Evolutionary conservation across 2,329 filamentous ascomycete genomes (phyloP).

Genomic region (Diaporthe aspalathi): DNA sequence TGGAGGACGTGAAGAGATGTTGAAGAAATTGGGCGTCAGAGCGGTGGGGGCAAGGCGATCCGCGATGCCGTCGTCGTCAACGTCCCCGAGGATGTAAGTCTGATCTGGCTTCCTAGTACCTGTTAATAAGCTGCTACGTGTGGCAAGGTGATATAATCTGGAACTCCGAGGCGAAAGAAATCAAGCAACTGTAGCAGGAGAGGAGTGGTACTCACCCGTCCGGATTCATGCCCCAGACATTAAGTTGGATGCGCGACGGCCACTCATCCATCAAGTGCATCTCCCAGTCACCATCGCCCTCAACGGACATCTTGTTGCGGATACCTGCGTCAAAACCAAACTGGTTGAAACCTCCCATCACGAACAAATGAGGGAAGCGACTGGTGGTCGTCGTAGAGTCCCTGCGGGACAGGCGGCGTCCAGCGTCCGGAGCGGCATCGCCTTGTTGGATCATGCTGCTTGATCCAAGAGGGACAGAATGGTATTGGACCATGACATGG

Average conservation of each 20-base stretch:
- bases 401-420: slow-evolving; percentile 12
- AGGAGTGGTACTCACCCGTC: no score
- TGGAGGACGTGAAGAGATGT: slow-evolving; percentile 67
- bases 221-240: slow-evolving; percentile 74
- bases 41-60: slow-evolving; percentile 72
- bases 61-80: slow-evolving; percentile 69
- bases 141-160: no score
- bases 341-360: slow-evolving; percentile 71
- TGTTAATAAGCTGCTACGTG: no score
- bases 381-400: slow-evolving; percentile 45
- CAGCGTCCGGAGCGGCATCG: slow-evolving; percentile 52
- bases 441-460: slow-evolving; percentile 70
- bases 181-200: no score
- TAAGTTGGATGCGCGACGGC: slow-evolving; percentile 71
- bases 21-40: slow-evolving; percentile 65
- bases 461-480: slow-evolving; percentile 67
- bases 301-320: slow-evolving; percentile 62
- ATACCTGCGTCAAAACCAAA: slow-evolving; percentile 73
- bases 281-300: slow-evolving; percentile 63
- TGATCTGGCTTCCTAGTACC: slow-evolving; percentile 70
- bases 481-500: slow-evolving; percentile 73
- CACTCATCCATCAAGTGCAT: slow-evolving; percentile 73
- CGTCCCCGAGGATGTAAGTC: slow-evolving; percentile 69
- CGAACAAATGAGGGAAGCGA: slow-evolving; percentile 71
- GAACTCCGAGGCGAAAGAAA: no score